A percentile compares a stretch with the other conserved stretches of the same genome.
These are phyloP conservation scores for Taxillus chinensis DNA, from an alignment of 164 flowering plant species.

Conservation along the genomic window DNA sequence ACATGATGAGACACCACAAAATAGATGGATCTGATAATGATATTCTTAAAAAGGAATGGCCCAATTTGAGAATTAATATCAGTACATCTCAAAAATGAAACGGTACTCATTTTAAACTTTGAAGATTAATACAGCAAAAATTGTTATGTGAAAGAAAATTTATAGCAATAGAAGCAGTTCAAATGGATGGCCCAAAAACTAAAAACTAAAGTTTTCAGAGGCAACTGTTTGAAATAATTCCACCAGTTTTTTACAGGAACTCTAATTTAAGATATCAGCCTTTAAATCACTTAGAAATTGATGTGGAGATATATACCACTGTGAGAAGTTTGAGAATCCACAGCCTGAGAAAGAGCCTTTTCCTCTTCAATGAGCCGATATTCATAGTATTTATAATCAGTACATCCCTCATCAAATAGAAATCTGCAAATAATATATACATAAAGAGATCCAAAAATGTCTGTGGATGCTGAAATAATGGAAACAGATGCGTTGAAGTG, in stretches of 20 bases:
- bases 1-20: too few relatives aligned
- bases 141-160: too few relatives aligned
- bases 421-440: slow-evolving; percentile 40
- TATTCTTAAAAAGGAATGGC: too few relatives aligned
- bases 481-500: not conserved
- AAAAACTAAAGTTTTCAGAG: not conserved
- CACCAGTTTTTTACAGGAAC: not conserved
- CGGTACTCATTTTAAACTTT: too few relatives aligned
- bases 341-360: slow-evolving; percentile 36
- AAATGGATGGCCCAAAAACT: too few relatives aligned
- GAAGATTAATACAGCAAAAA: too few relatives aligned
- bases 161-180: too few relatives aligned
- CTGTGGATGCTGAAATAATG: too few relatives aligned
- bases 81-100: too few relatives aligned
- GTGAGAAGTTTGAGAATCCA: slow-evolving; percentile 33
- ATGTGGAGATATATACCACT: slow-evolving; percentile 32
- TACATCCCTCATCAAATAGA: slow-evolving; percentile 61
- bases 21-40: too few relatives aligned
- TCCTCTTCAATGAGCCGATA: slow-evolving; percentile 75
- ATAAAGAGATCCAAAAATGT: not conserved
- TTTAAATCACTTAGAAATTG: not conserved
- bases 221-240: not conserved
- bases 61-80: too few relatives aligned
- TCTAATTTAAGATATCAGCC: not conserved
- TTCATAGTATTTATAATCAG: slow-evolving; percentile 87